Evolutionary conservation across 345 rosid genomes (phyloP), one percentile per base, ranked within the genome.

Genomic region (Eutrema heterophyllum): DNA sequence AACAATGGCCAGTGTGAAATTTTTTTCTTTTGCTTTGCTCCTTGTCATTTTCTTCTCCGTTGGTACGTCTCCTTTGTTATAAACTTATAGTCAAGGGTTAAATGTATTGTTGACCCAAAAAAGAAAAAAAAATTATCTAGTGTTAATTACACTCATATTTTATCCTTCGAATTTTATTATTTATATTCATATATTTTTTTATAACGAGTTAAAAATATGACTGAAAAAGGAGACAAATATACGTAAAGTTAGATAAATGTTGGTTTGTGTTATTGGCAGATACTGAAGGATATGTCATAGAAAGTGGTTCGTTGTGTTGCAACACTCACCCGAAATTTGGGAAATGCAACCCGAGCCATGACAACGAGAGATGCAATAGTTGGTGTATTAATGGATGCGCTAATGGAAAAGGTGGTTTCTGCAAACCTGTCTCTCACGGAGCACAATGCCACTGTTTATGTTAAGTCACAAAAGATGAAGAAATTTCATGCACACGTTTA

Each of bases 321-420:
- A 64, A 72, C 58, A 72, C n/a, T 38, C 70, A 64, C 9, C 70
- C 70, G 6, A 72, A 54, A 21, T 72, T 72, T 54, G 77, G 77
- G 9, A 64, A 72, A 21, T 64, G 77, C 15, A 15, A 64, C 14
- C 16, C 77, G 12, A 45, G 6, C 24, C 12, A 73, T 12, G 71
- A 65, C 63, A 38, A 38, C 0, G 43, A 12, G 55, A 45, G 71
- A 46, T 65, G 72, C 39, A 73, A 63, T 46, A 3, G 36, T 40
- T 72, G 63, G 55, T 72, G 76, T 72, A 54, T 18, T 16, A 4
- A 14, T 8, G 76, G 76, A 2, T 72, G 55, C 46, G 24, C 7
- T 14, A 53, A 72, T 44, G 64, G 63, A 1, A 72, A 27, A 71
- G 76, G 53, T 0, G 76, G 76, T 51, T 40, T 0, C 11, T 62